Evolutionary conservation across 176 grass and related monocot species (phyloP), one percentile per base, ranked within the genome.

Genomic region (Musa troglodytarum): DNA sequence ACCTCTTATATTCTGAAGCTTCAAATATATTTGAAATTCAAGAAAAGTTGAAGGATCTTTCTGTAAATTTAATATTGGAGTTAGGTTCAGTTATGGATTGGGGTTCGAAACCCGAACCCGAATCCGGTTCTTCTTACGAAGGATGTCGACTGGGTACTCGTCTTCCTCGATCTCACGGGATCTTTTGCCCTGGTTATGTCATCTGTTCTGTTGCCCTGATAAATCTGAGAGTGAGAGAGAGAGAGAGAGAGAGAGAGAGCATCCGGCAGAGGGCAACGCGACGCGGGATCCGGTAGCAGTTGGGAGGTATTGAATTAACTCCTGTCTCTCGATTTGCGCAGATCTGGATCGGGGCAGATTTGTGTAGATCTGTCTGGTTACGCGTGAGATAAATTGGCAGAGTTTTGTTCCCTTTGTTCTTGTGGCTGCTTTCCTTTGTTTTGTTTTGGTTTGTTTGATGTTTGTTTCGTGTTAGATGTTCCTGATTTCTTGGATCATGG

Each of bases 271-370:
- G 16, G 7, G 68, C 1, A 50, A 68, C n/a, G 65, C 65, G 65
- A 67, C 26, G 65, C 65, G 1, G 65, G 16, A 6, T 68, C 25
- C 14, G 26, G 65, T 68, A 26, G 25, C 3, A 15, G 65, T 68
- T 68, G 25, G 65, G 68, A 70, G 68, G 68, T 70, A 70, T 20
- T 49, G 10, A 70, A 50, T 70, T 70, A 10, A 50, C 43, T 20
- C 68, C 11, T 4, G 1, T 11, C 8, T 6, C 29, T 51, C 9
- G 1, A 51, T 20, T 50, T 70, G n/a, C 29, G 43, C 68, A 52
- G 68, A 70, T 70, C 49, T 70, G 17, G 22, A 65, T 70, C 43
- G 2, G 8, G 17, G 11, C 51, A 15, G 10, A 50, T 70, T 52
- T n/a, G 10, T 10, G 66, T 49, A 10, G 63, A 70, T 21, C 51